Percentiles rank a stretch among this genome's conserved stretches.
Conservation (phyloP, 2,329 filamentous ascomycete genomes). For the Verticillium tricorpus region DNA sequence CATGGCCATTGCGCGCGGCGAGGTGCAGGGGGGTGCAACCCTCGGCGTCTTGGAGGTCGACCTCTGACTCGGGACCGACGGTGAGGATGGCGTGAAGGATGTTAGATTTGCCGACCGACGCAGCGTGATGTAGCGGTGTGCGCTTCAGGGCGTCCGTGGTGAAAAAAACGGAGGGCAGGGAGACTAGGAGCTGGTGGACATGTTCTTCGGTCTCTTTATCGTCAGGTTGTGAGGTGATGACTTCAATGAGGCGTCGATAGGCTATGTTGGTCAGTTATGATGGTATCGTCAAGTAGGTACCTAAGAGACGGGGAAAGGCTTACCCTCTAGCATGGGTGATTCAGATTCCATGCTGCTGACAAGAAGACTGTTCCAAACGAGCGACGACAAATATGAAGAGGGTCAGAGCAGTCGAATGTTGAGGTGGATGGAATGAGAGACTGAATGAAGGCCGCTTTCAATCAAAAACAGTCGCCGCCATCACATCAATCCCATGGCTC, state of each 20-base stretch:
- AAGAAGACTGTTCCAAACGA: background rate
- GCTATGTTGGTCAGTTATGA: conserved; percentile 4
- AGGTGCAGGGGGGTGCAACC: conserved; percentile 12
- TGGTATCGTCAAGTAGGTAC: no score
- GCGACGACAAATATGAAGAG: background rate
- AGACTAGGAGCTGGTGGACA: conserved; percentile 10
- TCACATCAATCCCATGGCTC: background rate
- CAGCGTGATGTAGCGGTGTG: conserved; percentile 12
- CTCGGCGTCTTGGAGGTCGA: conserved; percentile 11
- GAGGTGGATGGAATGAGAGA: background rate
- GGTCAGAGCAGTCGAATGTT: background rate
- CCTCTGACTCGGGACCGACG: conserved; percentile 1
- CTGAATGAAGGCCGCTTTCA: background rate
- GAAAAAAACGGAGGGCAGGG: conserved; percentile 12
- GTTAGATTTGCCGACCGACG: conserved; percentile 6
- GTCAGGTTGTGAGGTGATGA: conserved; percentile 7
- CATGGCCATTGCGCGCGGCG: conserved; percentile 12
- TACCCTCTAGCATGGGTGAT: conserved; percentile 13
- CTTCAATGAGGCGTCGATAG: conserved; percentile 11
- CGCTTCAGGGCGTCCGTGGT: conserved; percentile 9
- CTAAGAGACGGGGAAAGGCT: background rate
- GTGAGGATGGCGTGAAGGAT: conserved; percentile 10
- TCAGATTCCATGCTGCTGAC: conserved; percentile 5
- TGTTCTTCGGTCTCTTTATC: conserved; percentile 4
- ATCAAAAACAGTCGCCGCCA: background rate